A percentile compares a stretch with the other conserved stretches of the same genome.
These are phyloP conservation scores for Hura crepitans DNA, from an alignment of 441 rosid species.

Conservation along the genomic window DNA sequence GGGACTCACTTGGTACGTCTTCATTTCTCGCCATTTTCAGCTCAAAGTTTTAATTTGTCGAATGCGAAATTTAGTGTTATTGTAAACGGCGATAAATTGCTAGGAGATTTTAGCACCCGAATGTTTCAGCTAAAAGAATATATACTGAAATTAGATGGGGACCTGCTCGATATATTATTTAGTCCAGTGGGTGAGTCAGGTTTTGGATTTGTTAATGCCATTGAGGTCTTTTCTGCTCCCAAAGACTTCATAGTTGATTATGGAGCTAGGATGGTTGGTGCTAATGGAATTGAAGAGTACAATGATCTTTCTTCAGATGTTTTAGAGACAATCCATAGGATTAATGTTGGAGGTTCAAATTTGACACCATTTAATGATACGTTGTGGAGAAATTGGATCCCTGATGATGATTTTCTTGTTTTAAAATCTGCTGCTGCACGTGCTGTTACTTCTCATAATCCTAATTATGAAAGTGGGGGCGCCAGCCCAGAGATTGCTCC, in stretches of 20 bases:
- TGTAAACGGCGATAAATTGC: conserved; percentile 43
- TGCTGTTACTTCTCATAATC: conserved; percentile 40
- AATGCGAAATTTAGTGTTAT: conserved; percentile 54
- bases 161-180: conserved; percentile 44
- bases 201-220: conserved; percentile 63
- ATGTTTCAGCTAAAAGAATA: conserved; percentile 53
- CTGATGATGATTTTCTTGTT: conserved; percentile 68
- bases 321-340: conserved; percentile 62
- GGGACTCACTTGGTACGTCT: conserved; percentile 78
- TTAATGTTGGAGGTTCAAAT: conserved; percentile 72
- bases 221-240: conserved; percentile 79
- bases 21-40: conserved; percentile 76
- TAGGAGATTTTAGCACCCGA: conserved; percentile 40
- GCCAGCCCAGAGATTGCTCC: conserved; percentile 71
- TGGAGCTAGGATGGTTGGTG: conserved; percentile 51
- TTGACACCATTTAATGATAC: conserved; percentile 84
- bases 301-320: conserved; percentile 49
- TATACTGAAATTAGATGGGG: conserved; percentile 36
- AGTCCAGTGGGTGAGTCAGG: conserved; percentile 39
- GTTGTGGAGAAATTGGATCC: conserved; percentile 86
- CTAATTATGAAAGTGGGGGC: conserved; percentile 63
- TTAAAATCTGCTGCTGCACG: conserved; percentile 64
- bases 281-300: conserved; percentile 41
- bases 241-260: conserved; percentile 51
- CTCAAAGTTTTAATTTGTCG: conserved; percentile 40